Percentiles rank a stretch among this genome's conserved stretches.
Evolutionary conservation across 2,329 filamentous ascomycete species (phyloP).

Genomic region (Bipolaris gigantea): DNA sequence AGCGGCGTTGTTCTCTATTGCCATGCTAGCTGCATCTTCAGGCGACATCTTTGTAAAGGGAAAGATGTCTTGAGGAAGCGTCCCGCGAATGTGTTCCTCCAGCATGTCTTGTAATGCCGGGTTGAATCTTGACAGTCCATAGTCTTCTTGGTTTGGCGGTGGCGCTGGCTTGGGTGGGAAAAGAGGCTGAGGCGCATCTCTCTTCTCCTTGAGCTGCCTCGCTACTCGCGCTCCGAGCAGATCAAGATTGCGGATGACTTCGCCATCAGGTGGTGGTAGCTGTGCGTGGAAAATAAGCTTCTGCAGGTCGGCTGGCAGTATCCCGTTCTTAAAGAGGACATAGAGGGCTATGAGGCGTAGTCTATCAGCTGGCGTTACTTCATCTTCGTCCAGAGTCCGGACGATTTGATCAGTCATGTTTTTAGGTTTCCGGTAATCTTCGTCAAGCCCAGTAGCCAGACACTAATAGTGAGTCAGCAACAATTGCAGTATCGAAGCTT

Average conservation of each 20-base stretch:
- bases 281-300: slow-evolving; percentile 82
- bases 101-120: slow-evolving; percentile 81
- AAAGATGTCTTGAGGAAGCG: slow-evolving; percentile 50
- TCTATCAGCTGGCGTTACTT: slow-evolving; percentile 70
- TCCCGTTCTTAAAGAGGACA: slow-evolving; percentile 80
- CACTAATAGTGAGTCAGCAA: slow-evolving; percentile 50
- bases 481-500: not conserved
- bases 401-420: slow-evolving; percentile 84
- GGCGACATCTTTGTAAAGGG: slow-evolving; percentile 59
- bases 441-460: slow-evolving; percentile 87
- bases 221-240: slow-evolving; percentile 76
- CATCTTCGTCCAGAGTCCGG: slow-evolving; percentile 83
- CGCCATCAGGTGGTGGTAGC: slow-evolving; percentile 72
- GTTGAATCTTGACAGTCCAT: slow-evolving; percentile 83
- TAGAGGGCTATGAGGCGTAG: slow-evolving; percentile 85
- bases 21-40: slow-evolving; percentile 60
- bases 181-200: slow-evolving; percentile 65
- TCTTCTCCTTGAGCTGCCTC: slow-evolving; percentile 75
- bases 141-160: slow-evolving; percentile 66
- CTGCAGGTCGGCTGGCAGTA: slow-evolving; percentile 80
- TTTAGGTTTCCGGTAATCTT: slow-evolving; percentile 89
- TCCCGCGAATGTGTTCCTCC: slow-evolving; percentile 61
- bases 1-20: slow-evolving; percentile 54
- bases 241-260: slow-evolving; percentile 76
- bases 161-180: slow-evolving; percentile 68